Percentiles rank a stretch among this genome's conserved stretches.
Evolutionary conservation across 768 basidiomycete species (phyloP).

Genomic region (Hortiboletus campestris): DNA sequence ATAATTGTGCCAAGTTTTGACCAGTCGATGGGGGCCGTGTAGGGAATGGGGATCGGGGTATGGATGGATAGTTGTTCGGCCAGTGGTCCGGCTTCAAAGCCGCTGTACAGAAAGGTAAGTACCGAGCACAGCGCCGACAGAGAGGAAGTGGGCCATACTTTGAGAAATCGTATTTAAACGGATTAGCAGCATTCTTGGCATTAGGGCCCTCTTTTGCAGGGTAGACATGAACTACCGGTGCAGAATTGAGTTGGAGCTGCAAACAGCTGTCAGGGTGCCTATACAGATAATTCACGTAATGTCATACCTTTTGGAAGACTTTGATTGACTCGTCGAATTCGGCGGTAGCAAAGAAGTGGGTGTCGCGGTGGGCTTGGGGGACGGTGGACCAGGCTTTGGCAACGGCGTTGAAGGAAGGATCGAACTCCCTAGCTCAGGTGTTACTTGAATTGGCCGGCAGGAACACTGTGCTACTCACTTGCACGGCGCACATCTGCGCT

Average conservation of each 20-base stretch:
- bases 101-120: conserved; percentile 45
- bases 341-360: conserved; percentile 89
- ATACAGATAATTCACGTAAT: not conserved
- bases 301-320: conserved; percentile 75
- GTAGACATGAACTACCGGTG: conserved; percentile 80
- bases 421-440: conserved; percentile 64
- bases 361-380: conserved; percentile 58
- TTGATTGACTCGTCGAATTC: conserved; percentile 80
- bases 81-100: conserved; percentile 76
- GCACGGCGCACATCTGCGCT: conserved; percentile 90
- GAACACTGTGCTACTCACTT: conserved; percentile 50
- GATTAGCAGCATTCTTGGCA: conserved; percentile 49
- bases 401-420: conserved; percentile 78
- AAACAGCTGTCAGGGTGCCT: conserved; percentile 9
- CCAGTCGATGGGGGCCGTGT: conserved; percentile 77
- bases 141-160: conserved; percentile 44
- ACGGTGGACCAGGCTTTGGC: conserved; percentile 79
- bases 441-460: not conserved
- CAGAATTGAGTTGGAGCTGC: conserved; percentile 79
- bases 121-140: not conserved
- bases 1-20: conserved; percentile 49
- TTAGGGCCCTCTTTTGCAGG: conserved; percentile 69
- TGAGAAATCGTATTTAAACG: conserved; percentile 75
- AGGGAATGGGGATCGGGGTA: conserved; percentile 81
- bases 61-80: conserved; percentile 71